Evolutionary conservation across 805 yeast genomes (phyloP).

Genomic region (Ogataea methanolica): DNA sequence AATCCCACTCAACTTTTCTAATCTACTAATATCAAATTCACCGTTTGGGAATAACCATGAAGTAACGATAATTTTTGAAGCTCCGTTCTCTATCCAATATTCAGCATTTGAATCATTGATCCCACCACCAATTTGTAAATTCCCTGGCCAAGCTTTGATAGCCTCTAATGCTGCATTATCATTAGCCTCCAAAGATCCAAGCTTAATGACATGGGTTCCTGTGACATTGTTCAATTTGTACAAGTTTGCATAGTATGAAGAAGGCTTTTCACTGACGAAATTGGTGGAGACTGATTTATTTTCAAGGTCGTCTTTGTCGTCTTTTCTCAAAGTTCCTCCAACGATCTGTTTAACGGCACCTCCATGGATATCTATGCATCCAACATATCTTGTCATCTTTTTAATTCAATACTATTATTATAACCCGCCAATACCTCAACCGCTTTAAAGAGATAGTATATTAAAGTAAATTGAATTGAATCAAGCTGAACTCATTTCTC

Average conservation of each 20-base stretch:
- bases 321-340: constrained; percentile 76
- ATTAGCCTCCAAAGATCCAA: constrained; percentile 72
- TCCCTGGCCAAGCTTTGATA: constrained; percentile 62
- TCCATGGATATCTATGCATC: constrained; percentile 92
- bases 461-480: too few relatives aligned
- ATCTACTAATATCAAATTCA: constrained; percentile 44
- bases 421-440: background rate
- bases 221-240: constrained; percentile 53
- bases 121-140: constrained; percentile 91
- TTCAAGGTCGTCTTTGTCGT: constrained; percentile 39
- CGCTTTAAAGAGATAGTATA: too few relatives aligned
- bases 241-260: constrained; percentile 69
- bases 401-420: background rate
- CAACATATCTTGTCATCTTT: constrained; percentile 79
- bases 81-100: constrained; percentile 73
- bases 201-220: constrained; percentile 91
- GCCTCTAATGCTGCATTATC: constrained; percentile 82
- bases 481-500: too few relatives aligned
- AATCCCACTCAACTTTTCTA: constrained; percentile 41
- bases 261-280: constrained; percentile 70
- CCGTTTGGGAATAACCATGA: constrained; percentile 82
- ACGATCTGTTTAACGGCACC: constrained; percentile 97
- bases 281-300: constrained; percentile 54
- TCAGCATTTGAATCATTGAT: constrained; percentile 70
- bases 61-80: constrained; percentile 86